A percentile compares a stretch with the other conserved stretches of the same genome.
phyloP scores from a whole-genome alignment of 345 rosid genomes.

The Acer yangbiense region DNA sequence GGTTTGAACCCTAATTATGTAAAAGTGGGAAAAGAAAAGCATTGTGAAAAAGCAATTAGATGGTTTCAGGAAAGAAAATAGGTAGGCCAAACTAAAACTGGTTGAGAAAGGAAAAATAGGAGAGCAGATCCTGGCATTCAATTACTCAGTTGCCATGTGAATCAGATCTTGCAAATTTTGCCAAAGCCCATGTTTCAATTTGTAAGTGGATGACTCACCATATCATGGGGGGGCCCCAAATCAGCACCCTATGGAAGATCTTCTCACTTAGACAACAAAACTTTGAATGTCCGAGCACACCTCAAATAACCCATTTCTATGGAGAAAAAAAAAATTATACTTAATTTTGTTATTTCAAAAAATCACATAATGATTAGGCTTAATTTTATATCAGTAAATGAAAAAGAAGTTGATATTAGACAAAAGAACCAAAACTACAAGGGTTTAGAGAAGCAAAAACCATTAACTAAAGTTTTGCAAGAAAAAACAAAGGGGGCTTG shows the following conservation, averaged over 20 bases:
- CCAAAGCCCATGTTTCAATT: neutral
- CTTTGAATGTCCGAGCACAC: neutral
- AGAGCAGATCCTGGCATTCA: neutral
- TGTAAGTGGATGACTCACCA: neutral
- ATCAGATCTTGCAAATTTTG: neutral
- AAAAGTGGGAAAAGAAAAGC: neutral
- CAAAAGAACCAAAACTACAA: too few species aligned
- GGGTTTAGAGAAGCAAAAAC: too few species aligned
- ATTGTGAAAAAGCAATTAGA: too few species aligned
- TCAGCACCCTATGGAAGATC: neutral
- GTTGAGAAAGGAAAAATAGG: neutral
- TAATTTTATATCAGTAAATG: neutral
- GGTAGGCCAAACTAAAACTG: neutral
- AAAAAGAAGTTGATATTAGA: too few species aligned
- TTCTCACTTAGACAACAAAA: neutral
- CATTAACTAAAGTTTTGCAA: too few species aligned
- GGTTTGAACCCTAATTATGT: neutral
- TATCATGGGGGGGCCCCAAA: too few species aligned
- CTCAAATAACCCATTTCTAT: neutral
- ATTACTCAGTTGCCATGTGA: neutral
- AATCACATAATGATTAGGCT: too few species aligned
- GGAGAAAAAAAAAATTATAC: neutral
- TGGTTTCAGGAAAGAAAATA: neutral
- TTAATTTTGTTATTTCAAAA: too few species aligned
- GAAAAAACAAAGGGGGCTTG: neutral